Percentiles rank a stretch among this genome's conserved stretches.
Evolutionary conservation across 441 rosid species (phyloP).

Genomic region (Populus hybrid): DNA sequence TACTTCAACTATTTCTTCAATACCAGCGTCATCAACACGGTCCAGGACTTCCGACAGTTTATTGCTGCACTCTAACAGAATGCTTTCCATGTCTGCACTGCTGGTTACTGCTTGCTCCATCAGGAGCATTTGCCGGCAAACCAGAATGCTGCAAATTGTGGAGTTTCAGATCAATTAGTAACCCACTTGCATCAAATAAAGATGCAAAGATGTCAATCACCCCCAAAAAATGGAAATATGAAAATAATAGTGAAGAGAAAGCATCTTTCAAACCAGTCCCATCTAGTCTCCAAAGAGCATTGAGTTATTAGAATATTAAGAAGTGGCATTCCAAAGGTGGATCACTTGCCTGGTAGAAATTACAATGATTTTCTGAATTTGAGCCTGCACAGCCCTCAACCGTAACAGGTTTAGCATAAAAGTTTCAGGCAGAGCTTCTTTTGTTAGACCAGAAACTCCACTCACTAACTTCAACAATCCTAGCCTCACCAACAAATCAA

Average conservation of each 20-base stretch:
- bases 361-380: conserved; percentile 78
- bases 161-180: not conserved
- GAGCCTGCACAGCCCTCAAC: conserved; percentile 66
- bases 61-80: conserved; percentile 39
- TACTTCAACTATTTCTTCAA: conserved; percentile 57
- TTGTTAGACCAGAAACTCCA: conserved; percentile 55
- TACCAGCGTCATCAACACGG: conserved; percentile 43
- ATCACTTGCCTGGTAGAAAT: conserved; percentile 55
- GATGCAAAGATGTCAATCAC: not conserved
- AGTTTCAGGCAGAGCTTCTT: conserved; percentile 67
- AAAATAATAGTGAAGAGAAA: not conserved
- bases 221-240: not conserved
- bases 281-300: not conserved
- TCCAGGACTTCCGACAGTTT: conserved; percentile 52
- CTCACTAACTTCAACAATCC: conserved; percentile 72
- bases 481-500: conserved; percentile 69
- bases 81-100: conserved; percentile 51
- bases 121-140: conserved; percentile 68
- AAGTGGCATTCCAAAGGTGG: not conserved
- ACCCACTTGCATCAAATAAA: not conserved
- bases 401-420: conserved; percentile 62
- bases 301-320: no score
- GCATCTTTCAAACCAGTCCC: not conserved
- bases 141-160: conserved; percentile 57
- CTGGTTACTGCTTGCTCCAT: conserved; percentile 47